phyloP scores from a whole-genome alignment of 306 rosid species.

The Rubus parviflorus region DNA sequence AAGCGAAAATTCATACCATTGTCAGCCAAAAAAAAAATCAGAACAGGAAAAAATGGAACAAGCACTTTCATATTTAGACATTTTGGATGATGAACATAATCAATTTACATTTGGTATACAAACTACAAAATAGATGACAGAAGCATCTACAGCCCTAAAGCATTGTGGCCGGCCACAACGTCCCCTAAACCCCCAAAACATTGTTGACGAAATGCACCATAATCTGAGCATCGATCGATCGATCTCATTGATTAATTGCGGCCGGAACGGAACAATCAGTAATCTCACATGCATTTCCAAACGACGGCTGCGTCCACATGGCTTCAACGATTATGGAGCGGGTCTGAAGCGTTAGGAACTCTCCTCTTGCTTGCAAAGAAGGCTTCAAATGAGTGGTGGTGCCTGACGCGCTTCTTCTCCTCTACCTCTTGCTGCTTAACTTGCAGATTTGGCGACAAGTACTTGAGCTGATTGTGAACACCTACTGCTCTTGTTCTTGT shows the following conservation, averaged over 20 bases:
- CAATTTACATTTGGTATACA: not conserved
- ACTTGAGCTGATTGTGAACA: constrained; percentile 8
- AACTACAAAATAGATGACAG: not conserved
- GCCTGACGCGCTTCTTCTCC: constrained; percentile 22
- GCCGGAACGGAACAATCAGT: not conserved
- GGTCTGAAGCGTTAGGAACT: constrained; percentile 92
- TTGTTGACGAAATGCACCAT: not conserved
- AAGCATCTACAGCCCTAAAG: not conserved
- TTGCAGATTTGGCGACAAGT: not conserved
- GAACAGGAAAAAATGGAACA: not conserved
- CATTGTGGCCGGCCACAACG: not conserved
- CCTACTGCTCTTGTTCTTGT: not conserved
- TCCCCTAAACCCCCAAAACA: not conserved
- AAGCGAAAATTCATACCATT: too few relatives aligned
- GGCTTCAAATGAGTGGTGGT: constrained; percentile 31
- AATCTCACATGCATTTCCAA: not conserved
- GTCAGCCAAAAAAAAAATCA: too few relatives aligned
- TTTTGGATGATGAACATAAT: not conserved
- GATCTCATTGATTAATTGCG: too few relatives aligned
- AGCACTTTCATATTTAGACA: not conserved
- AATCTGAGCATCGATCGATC: too few relatives aligned
- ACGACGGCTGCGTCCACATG: not conserved
- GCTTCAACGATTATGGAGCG: constrained; percentile 90
- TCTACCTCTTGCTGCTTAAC: constrained; percentile 25
- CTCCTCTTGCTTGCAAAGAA: constrained; percentile 63